Evolutionary conservation across 2,329 filamentous ascomycete species (phyloP).

Genomic region (Fusarium sp.): DNA sequence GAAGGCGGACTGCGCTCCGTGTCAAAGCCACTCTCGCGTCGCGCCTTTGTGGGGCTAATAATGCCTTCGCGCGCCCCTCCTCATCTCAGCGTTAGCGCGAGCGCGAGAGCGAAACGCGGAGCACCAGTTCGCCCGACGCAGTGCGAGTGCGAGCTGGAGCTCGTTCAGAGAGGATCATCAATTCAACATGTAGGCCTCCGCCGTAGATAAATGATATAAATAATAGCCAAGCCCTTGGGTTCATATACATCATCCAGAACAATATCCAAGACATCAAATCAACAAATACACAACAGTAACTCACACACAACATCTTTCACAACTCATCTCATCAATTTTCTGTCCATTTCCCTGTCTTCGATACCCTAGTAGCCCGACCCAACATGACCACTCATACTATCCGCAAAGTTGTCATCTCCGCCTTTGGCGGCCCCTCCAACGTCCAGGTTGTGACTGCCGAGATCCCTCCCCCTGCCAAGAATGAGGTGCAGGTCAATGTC

Average conservation of each 20-base stretch:
- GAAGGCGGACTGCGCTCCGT: too few relatives aligned
- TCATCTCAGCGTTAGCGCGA: constrained; percentile 7
- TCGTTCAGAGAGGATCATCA: neutral
- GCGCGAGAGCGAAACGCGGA: constrained; percentile 26
- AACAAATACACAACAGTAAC: too few relatives aligned
- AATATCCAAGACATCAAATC: neutral
- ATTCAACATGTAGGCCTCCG: neutral
- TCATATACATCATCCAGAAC: neutral
- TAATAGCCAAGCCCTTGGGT: neutral
- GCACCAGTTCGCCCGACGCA: neutral
- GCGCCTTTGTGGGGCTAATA: constrained; percentile 22
- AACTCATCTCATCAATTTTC: too few relatives aligned
- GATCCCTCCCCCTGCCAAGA: constrained; percentile 57
- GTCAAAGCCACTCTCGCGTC: constrained; percentile 20
- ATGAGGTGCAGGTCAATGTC: constrained; percentile 64
- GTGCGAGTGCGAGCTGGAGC: neutral
- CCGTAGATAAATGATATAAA: neutral
- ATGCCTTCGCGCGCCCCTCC: neutral
- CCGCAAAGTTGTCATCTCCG: constrained; percentile 63
- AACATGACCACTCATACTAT: constrained; percentile 51
- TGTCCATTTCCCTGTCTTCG: neutral
- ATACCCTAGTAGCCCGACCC: neutral
- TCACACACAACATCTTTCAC: too few relatives aligned
- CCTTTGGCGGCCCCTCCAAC: constrained; percentile 58
- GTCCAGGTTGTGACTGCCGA: constrained; percentile 54